Conservation (phyloP, 352 stramenopile genomes). For the Globisporangium viniferum region DNA sequence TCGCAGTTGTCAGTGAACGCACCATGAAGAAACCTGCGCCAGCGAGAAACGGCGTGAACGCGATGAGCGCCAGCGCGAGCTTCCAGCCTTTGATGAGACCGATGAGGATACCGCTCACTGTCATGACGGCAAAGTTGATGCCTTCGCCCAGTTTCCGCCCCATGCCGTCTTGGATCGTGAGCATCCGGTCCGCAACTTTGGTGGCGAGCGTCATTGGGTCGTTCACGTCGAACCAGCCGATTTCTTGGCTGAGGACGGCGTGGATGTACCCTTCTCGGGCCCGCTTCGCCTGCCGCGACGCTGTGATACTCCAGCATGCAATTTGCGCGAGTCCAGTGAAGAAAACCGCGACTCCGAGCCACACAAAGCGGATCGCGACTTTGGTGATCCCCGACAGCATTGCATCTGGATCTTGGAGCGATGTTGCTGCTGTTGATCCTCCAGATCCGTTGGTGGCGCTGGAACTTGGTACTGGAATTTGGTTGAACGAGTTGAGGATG, state of each 20-base stretch:
- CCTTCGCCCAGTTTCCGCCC: constrained; percentile 39
- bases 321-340: constrained; percentile 4
- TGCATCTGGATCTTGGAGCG: neutral
- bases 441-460: neutral
- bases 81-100: neutral
- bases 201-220: constrained; percentile 48
- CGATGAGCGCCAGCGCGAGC: neutral
- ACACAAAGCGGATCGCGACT: constrained; percentile 3
- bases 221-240: constrained; percentile 71
- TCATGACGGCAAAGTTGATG: constrained; percentile 32
- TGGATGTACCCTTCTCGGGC: constrained; percentile 53
- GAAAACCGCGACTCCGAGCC: neutral
- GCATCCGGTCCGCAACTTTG: constrained; percentile 27
- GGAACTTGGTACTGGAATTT: neutral
- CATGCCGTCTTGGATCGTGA: constrained; percentile 46
- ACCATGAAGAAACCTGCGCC: neutral
- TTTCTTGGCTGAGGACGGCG: constrained; percentile 59
- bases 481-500: constrained; percentile 8
- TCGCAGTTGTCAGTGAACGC: neutral
- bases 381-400: constrained; percentile 2
- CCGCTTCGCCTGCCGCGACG: constrained; percentile 25
- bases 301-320: neutral
- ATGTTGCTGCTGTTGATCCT: neutral
- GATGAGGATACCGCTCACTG: constrained; percentile 3
- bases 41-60: neutral